Base-by-base conservation (phyloP, 2,329 filamentous ascomycete genomes). In the Pochonia chlamydosporia region DNA sequence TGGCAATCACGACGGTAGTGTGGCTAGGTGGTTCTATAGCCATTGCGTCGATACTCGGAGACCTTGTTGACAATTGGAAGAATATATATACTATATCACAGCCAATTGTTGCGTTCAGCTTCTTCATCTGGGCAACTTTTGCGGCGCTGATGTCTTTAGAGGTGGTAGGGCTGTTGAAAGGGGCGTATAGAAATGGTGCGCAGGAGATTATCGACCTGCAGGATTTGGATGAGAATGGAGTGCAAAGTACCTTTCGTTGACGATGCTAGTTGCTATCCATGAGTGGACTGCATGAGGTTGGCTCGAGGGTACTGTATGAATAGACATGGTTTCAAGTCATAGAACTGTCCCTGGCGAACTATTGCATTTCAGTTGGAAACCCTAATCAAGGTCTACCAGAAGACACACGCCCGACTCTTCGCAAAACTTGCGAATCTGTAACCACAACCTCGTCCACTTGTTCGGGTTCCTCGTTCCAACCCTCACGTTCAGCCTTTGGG, bases 401-500 rank as follows among this genome's bases (percentile, higher is more conserved):
- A n/a, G n/a, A n/a, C n/a, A n/a, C n/a, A n/a, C n/a, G n/a, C n/a
- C n/a, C n/a, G n/a, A n/a, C n/a, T n/a, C n/a, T n/a, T n/a, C n/a
- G n/a, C n/a, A n/a, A n/a, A n/a, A n/a, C n/a, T n/a, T n/a, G n/a
- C n/a, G n/a, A n/a, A n/a, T n/a, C n/a, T n/a, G n/a, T n/a, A n/a
- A n/a, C n/a, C n/a, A n/a, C n/a, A n/a, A n/a, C n/a, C n/a, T n/a
- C 33, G 18, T 21, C 24, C 13, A 4, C 16, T 9, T 40, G n/a
- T 21, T 40, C 37, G n/a, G 5, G 5, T 7, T 25, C 33, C 16
- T 46, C 44, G 23, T 49, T 42, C 62, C 62, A 64, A 1, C 60
- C 60, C 16, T 63, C 60, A 13, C 59, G 51, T 46, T 68, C 57
- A 51, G 71, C 67, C 49, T 66, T 69, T 1, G 63, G 62, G 49